A percentile compares a stretch with the other conserved stretches of the same genome.
Conservation (phyloP, 768 basidiomycete species). For the Leccinum sublutescens region DNA sequence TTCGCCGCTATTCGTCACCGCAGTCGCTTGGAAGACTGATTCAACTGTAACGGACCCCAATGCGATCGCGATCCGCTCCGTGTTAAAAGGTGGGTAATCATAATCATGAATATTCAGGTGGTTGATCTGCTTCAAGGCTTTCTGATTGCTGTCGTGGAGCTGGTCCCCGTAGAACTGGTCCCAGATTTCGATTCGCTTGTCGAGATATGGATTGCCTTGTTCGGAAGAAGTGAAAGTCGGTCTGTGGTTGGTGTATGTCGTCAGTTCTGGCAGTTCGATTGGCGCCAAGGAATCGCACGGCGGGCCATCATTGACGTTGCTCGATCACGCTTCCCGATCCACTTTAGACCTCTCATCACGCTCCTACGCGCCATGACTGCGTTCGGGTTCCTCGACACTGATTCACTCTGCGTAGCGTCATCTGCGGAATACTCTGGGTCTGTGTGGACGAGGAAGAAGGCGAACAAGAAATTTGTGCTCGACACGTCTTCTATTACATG, state of each 20-base stretch:
- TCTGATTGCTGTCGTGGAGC: constrained; percentile 68
- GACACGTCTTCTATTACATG: constrained; percentile 76
- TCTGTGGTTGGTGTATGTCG: constrained; percentile 68
- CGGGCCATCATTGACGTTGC: constrained; percentile 82
- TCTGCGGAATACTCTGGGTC: constrained; percentile 45
- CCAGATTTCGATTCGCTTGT: constrained; percentile 69
- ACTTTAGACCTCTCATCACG: constrained; percentile 64
- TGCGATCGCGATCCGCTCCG: constrained; percentile 74
- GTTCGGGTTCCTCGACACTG: constrained; percentile 72
- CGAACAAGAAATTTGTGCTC: constrained; percentile 59
- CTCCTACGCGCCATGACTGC: constrained; percentile 78
- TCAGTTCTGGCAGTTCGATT: constrained; percentile 84
- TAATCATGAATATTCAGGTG: neutral
- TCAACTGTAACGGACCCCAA: constrained; percentile 75
- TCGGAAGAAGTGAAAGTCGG: constrained; percentile 64
- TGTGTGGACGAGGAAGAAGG: constrained; percentile 38
- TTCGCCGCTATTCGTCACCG: constrained; percentile 75
- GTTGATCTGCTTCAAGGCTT: constrained; percentile 51
- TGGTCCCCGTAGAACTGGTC: constrained; percentile 74
- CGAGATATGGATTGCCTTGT: constrained; percentile 77
- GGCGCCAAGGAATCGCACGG: constrained; percentile 62
- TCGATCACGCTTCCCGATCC: constrained; percentile 79
- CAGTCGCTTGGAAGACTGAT: constrained; percentile 64
- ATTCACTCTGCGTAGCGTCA: constrained; percentile 51
- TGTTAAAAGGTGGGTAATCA: constrained; percentile 68